phyloP scores from a whole-genome alignment of 331 rosid genomes.

The Saraca asoca region DNA sequence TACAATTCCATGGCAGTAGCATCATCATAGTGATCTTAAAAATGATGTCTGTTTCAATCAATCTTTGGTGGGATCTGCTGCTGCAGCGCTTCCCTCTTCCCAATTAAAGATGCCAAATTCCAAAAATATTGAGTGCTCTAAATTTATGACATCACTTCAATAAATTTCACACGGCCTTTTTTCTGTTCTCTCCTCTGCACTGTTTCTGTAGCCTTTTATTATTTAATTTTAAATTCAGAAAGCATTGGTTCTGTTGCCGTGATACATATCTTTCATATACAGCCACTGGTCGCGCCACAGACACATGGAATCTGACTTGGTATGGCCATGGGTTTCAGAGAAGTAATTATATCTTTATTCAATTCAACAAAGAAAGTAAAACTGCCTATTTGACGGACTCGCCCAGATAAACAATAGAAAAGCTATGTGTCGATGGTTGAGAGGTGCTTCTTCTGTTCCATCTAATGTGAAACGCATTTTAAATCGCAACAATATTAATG shows the following conservation, averaged over 20 bases:
- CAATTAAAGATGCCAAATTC: conserved; percentile 47
- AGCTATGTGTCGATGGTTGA: conserved; percentile 38
- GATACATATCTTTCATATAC: conserved; percentile 54
- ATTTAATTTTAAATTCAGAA: conserved; percentile 17
- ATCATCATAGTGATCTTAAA: conserved; percentile 47
- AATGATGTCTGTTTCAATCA: conserved; percentile 34
- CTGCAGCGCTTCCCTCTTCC: conserved; percentile 36
- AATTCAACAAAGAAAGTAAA: conserved; percentile 38
- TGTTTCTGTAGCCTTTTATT: conserved; percentile 27
- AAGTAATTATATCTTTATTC: conserved; percentile 24
- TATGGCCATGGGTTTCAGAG: conserved; percentile 51
- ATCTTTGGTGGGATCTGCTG: conserved; percentile 38
- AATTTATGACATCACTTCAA: conserved; percentile 12
- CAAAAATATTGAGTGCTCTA: conserved; percentile 28
- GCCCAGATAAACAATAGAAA: neutral
- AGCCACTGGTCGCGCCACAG: conserved; percentile 45
- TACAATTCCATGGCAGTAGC: conserved; percentile 37
- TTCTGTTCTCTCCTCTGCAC: neutral
- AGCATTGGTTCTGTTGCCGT: conserved; percentile 52
- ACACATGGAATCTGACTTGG: conserved; percentile 73
- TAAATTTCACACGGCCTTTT: too few relatives aligned
- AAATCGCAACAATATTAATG: conserved; percentile 34
- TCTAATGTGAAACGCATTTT: too few relatives aligned
- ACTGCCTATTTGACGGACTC: conserved; percentile 25
- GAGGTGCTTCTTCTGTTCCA: conserved; percentile 24